Base-by-base conservation (phyloP, 2,329 filamentous ascomycete genomes). In the Cadophora luteo-olivacea region DNA sequence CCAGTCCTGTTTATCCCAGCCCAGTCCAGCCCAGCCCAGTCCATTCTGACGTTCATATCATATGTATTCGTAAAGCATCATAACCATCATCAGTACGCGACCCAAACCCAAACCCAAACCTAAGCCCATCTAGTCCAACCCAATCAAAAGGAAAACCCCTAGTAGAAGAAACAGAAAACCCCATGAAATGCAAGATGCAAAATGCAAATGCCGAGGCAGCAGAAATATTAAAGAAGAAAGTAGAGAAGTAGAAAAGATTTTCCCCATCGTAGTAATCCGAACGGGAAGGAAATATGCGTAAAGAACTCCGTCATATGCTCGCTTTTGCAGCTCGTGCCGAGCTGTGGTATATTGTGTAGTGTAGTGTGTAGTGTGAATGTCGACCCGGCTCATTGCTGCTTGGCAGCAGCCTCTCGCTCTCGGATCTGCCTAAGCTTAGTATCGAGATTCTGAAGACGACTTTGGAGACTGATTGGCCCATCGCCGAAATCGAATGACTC, bases 401-500 rank as follows among this genome's bases (percentile, higher is more conserved):
- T 66, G 1, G 68, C 61, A 51, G 70, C 68, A 4, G 67, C 68
- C 25, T 75, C 74, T 48, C 73, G 66, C 45, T 76, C 73, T 38
- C 71, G 69, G 41, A 78, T 77, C 51, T 77, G 70, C 25, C 72
- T 72, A 51, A 77, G 72, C 65, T 71, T 77, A 2, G 66, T 49
- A 49, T 76, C 74, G 4, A 77, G 70, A 25, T 72, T 70, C 25
- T 73, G 66, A 29, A 78, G 72, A 16, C 75, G 70, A 54, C 73
- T 72, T 54, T 74, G 72, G 3, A 77, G 65, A 29, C 72, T 73
- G n/a, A 49, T 49, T 24, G 72, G 70, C 8, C 74, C 74, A 54
- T 72, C 69, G 6, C 72, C 72, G 51, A 78, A 77, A 63, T 78
- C 77, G 25, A 76, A 75, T 9, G 75, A 77, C 36, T 77, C 75